Percentiles rank a stretch among this genome's conserved stretches.
phyloP scores from a whole-genome alignment of 345 rosid species.

The Cochlearia excelsa region DNA sequence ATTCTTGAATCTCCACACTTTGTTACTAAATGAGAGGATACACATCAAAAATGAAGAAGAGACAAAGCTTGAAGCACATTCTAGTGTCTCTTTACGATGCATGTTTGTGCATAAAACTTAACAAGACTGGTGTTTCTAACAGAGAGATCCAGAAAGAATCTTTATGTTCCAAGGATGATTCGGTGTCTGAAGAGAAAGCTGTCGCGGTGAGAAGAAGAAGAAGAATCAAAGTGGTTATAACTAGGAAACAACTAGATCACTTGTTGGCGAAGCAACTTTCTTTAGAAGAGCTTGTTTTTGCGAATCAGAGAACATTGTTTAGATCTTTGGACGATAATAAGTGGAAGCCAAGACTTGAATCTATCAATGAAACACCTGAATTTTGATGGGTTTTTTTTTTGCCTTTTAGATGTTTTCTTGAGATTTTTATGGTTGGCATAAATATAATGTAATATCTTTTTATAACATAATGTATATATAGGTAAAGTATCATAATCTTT shows the following conservation, averaged over 20 bases:
- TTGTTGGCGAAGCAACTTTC: slow-evolving; percentile 32
- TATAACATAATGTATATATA: too few relatives aligned
- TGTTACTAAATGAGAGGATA: slow-evolving; percentile 8
- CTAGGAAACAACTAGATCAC: slow-evolving; percentile 31
- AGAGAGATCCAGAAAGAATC: slow-evolving; percentile 10
- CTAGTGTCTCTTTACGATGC: slow-evolving; percentile 19
- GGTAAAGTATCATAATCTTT: too few relatives aligned
- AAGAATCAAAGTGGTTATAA: slow-evolving; percentile 35
- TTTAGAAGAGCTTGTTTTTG: slow-evolving; percentile 16
- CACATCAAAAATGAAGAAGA: slow-evolving; percentile 14
- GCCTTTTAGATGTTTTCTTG: neutral
- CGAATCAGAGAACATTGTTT: slow-evolving; percentile 14
- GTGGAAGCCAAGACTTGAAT: slow-evolving; percentile 52
- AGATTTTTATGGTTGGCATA: neutral
- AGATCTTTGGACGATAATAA: slow-evolving; percentile 16
- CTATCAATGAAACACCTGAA: slow-evolving; percentile 46
- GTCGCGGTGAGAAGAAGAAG: slow-evolving; percentile 9
- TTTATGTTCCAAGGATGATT: slow-evolving; percentile 1
- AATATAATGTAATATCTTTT: too few relatives aligned
- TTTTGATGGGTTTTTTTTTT: slow-evolving; percentile 7
- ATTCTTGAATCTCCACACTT: slow-evolving; percentile 15
- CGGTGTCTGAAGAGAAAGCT: slow-evolving; percentile 8
- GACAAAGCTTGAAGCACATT: slow-evolving; percentile 21
- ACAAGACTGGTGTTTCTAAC: slow-evolving; percentile 8
- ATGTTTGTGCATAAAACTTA: slow-evolving; percentile 17